A percentile compares a stretch with the other conserved stretches of the same genome.
Evolutionary conservation across 1,284 basidiomycete species (phyloP).

Genomic region (Trichosporon inkin): DNA sequence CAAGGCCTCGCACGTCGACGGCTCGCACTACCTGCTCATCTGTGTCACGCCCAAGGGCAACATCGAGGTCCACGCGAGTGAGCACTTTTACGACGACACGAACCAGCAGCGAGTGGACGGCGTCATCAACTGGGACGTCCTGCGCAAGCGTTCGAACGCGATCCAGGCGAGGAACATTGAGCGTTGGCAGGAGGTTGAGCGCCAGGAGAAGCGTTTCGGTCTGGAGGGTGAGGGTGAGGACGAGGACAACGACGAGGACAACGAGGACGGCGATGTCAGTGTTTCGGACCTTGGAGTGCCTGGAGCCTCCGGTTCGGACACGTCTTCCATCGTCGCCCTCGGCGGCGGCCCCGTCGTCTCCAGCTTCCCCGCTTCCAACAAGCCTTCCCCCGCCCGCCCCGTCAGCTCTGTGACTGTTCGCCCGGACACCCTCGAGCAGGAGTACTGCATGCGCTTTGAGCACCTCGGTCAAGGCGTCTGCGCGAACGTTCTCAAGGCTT

Average conservation of each 20-base stretch:
- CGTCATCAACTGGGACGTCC: constrained; percentile 34
- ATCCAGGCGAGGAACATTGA: constrained; percentile 23
- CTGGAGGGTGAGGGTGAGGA: constrained; percentile 34
- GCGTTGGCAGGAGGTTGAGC: constrained; percentile 34
- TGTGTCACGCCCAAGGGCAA: constrained; percentile 55
- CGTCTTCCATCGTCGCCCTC: constrained; percentile 31
- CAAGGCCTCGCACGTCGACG: constrained; percentile 54
- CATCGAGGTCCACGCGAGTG: constrained; percentile 56
- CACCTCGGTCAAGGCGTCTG: constrained; percentile 54
- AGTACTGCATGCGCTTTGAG: constrained; percentile 45
- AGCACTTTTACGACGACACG: constrained; percentile 36
- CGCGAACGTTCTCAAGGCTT: constrained; percentile 56
- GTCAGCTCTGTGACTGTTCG: constrained; percentile 36
- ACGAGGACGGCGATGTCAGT: constrained; percentile 20
- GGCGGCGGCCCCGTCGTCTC: constrained; percentile 6
- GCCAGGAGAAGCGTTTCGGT: constrained; percentile 37
- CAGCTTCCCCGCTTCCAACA: constrained; percentile 24
- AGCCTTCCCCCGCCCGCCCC: constrained; percentile 28
- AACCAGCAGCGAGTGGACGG: constrained; percentile 34
- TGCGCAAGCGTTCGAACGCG: constrained; percentile 16
- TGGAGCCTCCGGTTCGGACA: constrained; percentile 22
- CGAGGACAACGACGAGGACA: constrained; percentile 31
- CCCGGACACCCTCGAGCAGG: constrained; percentile 34
- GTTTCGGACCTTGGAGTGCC: constrained; percentile 9
- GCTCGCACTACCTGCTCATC: constrained; percentile 55